Conservation (phyloP, 2,329 filamentous ascomycete genomes). For the Monosporascus sp. region DNA sequence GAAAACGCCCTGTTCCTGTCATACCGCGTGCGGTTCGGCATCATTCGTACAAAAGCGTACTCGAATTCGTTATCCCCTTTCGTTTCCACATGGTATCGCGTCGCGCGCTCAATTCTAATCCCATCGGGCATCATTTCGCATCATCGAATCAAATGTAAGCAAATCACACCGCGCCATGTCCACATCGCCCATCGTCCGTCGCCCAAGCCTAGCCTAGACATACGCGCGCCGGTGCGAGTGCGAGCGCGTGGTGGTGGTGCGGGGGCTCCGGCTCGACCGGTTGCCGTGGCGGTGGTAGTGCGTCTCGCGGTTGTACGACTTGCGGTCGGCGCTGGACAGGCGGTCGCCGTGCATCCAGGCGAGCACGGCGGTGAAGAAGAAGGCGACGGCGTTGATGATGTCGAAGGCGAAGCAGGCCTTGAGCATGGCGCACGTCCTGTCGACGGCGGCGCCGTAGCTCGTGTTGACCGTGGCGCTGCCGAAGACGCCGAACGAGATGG, state of each 20-base stretch:
- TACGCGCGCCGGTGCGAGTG: conserved; percentile 49
- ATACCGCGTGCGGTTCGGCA: too few species aligned
- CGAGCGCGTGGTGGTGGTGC: conserved; percentile 30
- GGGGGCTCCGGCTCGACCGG: conserved; percentile 27
- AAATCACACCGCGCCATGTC: neutral
- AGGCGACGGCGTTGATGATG: conserved; percentile 82
- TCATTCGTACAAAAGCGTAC: too few species aligned
- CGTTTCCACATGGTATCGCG: too few species aligned
- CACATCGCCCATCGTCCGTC: neutral
- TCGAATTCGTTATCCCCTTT: too few species aligned
- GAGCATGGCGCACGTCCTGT: conserved; percentile 85
- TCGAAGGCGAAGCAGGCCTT: conserved; percentile 85
- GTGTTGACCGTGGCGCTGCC: conserved; percentile 47
- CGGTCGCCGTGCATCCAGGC: conserved; percentile 54
- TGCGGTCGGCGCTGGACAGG: conserved; percentile 28
- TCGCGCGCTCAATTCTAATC: too few species aligned
- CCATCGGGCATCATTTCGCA: too few species aligned
- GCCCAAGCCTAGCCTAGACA: conserved; percentile 30
- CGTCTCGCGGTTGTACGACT: conserved; percentile 38
- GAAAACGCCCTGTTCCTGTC: too few species aligned
- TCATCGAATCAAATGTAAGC: too few species aligned
- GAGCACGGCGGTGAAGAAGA: conserved; percentile 69
- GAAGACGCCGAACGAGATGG: conserved; percentile 56
- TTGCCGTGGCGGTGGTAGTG: conserved; percentile 41
- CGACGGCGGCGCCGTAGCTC: conserved; percentile 44